Percentiles rank a stretch among this genome's conserved stretches.
phyloP scores from a whole-genome alignment of 768 basidiomycete species.

The Albatrellus ellisii region DNA sequence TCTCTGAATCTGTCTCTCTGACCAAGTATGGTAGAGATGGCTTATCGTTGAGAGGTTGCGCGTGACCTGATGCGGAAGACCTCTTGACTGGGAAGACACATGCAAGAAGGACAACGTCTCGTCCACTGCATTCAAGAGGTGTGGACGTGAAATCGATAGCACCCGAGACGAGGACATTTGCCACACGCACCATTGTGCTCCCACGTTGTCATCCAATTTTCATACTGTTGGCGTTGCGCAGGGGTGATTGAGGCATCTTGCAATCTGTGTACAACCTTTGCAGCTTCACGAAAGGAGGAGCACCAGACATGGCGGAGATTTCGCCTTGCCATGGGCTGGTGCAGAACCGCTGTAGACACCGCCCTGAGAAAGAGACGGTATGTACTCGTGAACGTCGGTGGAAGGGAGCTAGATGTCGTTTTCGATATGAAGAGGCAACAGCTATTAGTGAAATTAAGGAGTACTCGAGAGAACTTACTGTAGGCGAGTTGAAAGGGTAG shows the following conservation, averaged over 20 bases:
- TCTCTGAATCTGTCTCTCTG: slow-evolving; percentile 3
- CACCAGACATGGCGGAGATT: slow-evolving; percentile 8
- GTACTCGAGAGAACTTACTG: too few relatives aligned
- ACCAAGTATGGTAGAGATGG: slow-evolving; percentile 19
- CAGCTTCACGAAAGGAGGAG: slow-evolving; percentile 10
- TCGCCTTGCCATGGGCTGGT: slow-evolving; percentile 8
- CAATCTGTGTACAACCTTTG: slow-evolving; percentile 3
- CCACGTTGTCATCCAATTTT: slow-evolving; percentile 8
- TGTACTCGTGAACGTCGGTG: slow-evolving; percentile 7
- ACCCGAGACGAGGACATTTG: background rate
- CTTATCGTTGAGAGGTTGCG: slow-evolving; percentile 36
- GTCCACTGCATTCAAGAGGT: slow-evolving; percentile 35
- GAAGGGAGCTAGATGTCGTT: background rate
- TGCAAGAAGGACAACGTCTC: slow-evolving; percentile 48
- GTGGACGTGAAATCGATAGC: background rate
- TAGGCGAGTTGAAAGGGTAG: too few relatives aligned
- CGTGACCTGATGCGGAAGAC: slow-evolving; percentile 45
- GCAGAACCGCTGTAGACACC: slow-evolving; percentile 8
- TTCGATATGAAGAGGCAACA: too few relatives aligned
- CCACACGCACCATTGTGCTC: slow-evolving; percentile 7
- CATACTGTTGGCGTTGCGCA: slow-evolving; percentile 3
- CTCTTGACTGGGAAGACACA: slow-evolving; percentile 48
- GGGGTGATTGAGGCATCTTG: background rate
- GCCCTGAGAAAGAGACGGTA: slow-evolving; percentile 12
- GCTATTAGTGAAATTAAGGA: too few relatives aligned